These are phyloP conservation scores for Xerocomus nothofagi DNA, from an alignment of 1,284 basidiomycete species.

Conservation along the genomic window DNA sequence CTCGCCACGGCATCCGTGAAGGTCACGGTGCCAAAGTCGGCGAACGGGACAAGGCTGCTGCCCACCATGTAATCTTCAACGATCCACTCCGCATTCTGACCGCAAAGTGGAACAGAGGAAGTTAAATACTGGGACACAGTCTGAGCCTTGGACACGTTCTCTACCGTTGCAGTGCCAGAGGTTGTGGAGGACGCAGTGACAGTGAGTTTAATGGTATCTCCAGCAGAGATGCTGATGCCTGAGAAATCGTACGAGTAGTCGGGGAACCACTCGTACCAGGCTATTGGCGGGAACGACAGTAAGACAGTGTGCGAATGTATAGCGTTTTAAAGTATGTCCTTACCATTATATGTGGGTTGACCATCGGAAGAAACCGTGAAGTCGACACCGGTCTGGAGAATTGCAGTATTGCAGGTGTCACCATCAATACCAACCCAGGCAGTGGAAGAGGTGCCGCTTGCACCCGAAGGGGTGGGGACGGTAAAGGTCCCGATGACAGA, in stretches of 20 bases:
- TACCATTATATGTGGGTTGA: slow-evolving; percentile 6
- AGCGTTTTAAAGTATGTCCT: not conserved
- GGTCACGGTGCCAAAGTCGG: slow-evolving; percentile 7
- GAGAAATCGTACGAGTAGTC: not conserved
- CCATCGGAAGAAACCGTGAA: not conserved
- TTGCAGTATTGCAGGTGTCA: not conserved
- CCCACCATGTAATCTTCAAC: slow-evolving; percentile 3
- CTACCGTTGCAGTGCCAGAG: not conserved
- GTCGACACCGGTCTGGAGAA: slow-evolving; percentile 6
- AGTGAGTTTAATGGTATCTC: slow-evolving; percentile 8
- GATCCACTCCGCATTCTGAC: slow-evolving; percentile 17
- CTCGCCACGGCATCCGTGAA: slow-evolving; percentile 6
- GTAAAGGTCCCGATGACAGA: slow-evolving; percentile 2
- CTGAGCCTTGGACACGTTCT: slow-evolving; percentile 11
- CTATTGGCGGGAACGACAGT: not conserved
- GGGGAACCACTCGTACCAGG: slow-evolving; percentile 12
- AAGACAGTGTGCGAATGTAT: not conserved
- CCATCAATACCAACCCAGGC: slow-evolving; percentile 18
- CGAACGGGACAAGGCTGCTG: not conserved
- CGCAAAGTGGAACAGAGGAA: slow-evolving; percentile 5
- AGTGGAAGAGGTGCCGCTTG: not conserved
- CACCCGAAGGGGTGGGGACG: slow-evolving; percentile 5
- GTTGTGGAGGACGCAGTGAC: slow-evolving; percentile 3
- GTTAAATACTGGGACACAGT: not conserved
- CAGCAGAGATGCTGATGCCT: slow-evolving; percentile 5